Evolutionary conservation across 495 filamentous ascomycete species (phyloP).

Genomic region (Penicillium subrubescens): DNA sequence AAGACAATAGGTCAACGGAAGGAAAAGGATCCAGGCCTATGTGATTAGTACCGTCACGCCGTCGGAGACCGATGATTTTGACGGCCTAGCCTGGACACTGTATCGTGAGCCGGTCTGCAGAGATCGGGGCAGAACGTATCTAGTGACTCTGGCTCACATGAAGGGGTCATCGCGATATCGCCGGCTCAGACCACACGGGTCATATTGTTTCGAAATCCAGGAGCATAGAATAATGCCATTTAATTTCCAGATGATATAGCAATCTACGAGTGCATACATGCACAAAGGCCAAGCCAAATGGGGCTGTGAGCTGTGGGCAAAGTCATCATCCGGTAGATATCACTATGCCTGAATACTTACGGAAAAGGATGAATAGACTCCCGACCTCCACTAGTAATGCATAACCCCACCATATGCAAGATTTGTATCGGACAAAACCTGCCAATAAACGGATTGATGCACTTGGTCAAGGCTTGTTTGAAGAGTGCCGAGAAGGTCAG

Average conservation of each 20-base stretch:
- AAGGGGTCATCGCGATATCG: conserved; percentile 1
- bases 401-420: not conserved
- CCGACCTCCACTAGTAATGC: not conserved
- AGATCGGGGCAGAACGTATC: conserved; percentile 5
- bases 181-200: not conserved
- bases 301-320: not conserved
- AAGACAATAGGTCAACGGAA: conserved; percentile 2
- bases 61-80: conserved; percentile 21
- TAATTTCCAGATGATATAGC: not conserved
- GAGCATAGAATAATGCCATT: not conserved
- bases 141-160: conserved; percentile 1
- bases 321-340: not conserved
- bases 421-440: not conserved
- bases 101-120: conserved; percentile 1
- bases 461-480: not conserved
- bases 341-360: not conserved
- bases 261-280: not conserved
- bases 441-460: not conserved
- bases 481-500: not conserved
- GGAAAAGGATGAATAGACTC: not conserved
- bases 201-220: not conserved
- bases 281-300: not conserved
- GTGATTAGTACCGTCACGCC: conserved; percentile 9
- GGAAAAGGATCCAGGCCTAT: not conserved
- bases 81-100: not conserved